Conservation (phyloP, 768 basidiomycete species). For the Mycena belliarum region DNA sequence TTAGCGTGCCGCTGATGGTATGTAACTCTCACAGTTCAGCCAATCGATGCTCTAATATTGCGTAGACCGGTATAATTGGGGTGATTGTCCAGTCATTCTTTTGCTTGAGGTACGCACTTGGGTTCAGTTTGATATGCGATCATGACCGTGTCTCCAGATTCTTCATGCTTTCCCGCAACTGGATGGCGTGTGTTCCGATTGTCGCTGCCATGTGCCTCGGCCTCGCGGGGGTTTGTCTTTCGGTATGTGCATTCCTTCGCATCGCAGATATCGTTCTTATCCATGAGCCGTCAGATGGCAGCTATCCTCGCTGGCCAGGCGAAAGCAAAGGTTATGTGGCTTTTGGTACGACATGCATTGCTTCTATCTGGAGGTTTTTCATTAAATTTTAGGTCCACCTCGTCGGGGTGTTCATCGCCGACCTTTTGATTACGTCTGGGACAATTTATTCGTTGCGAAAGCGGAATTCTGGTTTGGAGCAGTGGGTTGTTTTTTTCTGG, state of each 20-base stretch:
- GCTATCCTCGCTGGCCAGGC: constrained; percentile 7
- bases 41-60: background rate
- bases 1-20: constrained; percentile 12
- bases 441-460: constrained; percentile 6
- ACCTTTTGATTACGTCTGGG: constrained; percentile 10
- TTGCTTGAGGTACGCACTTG: constrained; percentile 4
- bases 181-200: constrained; percentile 6
- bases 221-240: constrained; percentile 13
- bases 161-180: constrained; percentile 11
- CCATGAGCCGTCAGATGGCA: background rate
- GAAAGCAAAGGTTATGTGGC: constrained; percentile 15
- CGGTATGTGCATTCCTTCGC: background rate
- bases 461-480: constrained; percentile 2
- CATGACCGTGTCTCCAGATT: background rate
- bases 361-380: background rate
- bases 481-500: background rate
- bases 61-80: constrained; percentile 10
- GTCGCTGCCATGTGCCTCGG: constrained; percentile 10
- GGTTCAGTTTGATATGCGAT: background rate
- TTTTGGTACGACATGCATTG: background rate
- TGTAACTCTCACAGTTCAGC: background rate
- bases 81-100: constrained; percentile 9
- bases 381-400: constrained; percentile 11
- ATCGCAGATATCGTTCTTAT: background rate
- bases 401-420: constrained; percentile 13